phyloP scores from a whole-genome alignment of 768 basidiomycete genomes.

The Fistulinella prunicolor region DNA sequence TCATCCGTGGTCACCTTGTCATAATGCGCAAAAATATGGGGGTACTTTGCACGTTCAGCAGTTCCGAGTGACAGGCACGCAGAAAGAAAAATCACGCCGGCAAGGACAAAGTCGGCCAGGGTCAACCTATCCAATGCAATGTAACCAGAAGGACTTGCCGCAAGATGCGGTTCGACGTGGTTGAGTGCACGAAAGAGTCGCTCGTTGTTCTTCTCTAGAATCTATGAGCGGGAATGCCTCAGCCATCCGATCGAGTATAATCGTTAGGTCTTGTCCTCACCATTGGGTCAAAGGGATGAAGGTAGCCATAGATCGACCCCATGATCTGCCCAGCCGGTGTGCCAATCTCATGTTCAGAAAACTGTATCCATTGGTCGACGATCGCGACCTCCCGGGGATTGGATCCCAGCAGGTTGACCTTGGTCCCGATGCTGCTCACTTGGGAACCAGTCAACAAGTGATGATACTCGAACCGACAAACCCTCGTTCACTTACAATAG shows the following conservation, averaged over 20 bases:
- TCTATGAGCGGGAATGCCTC: background rate
- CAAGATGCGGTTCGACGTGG: background rate
- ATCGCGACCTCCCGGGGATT: background rate
- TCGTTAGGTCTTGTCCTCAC: background rate
- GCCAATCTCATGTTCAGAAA: background rate
- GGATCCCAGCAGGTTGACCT: background rate
- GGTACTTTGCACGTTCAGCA: background rate
- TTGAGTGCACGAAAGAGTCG: background rate
- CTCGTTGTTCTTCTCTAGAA: background rate
- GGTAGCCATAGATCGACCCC: background rate
- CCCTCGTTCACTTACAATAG: no score
- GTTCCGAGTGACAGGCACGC: background rate
- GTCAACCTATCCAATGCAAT: background rate
- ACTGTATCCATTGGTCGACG: background rate
- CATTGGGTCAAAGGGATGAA: background rate
- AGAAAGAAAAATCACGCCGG: background rate
- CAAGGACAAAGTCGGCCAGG: background rate
- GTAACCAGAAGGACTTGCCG: background rate
- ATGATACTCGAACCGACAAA: no score
- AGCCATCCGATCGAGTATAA: background rate
- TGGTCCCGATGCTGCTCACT: no score
- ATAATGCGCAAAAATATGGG: background rate
- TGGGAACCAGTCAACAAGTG: no score
- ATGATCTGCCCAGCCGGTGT: background rate
- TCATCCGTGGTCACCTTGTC: background rate